Evolutionary conservation across 2,329 filamentous ascomycete genomes (phyloP).

Genomic region (Xylariaceae sp.): DNA sequence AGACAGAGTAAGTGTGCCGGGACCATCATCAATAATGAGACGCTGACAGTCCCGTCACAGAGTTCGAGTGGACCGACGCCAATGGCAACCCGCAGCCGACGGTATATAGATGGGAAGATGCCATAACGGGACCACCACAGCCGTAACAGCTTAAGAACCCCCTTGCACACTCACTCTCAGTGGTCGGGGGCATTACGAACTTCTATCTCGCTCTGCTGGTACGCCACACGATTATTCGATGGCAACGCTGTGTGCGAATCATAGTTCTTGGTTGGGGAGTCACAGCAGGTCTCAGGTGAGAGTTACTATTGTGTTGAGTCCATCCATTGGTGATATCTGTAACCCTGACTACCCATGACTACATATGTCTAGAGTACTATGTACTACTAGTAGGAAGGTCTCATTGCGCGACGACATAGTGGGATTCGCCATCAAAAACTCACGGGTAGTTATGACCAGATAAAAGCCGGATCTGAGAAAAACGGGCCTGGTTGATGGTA

Average conservation of each 20-base stretch:
- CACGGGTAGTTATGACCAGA: neutral
- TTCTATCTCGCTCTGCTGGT: neutral
- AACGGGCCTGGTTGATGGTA: neutral
- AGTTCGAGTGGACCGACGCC: conserved; percentile 32
- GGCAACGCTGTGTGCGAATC: neutral
- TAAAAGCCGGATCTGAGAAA: neutral
- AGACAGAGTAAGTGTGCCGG: conserved; percentile 64
- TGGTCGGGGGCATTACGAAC: neutral
- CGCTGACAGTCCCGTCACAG: conserved; percentile 18
- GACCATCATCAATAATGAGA: neutral
- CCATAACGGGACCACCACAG: conserved; percentile 13
- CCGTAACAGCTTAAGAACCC: neutral
- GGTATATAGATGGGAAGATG: conserved; percentile 6
- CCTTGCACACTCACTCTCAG: neutral
- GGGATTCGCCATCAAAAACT: too few relatives aligned
- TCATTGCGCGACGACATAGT: too few relatives aligned
- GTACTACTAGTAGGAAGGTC: too few relatives aligned
- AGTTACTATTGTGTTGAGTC: neutral
- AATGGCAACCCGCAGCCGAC: conserved; percentile 11
- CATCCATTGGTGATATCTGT: neutral
- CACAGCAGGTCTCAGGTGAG: neutral
- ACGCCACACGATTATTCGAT: neutral
- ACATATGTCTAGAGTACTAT: neutral
- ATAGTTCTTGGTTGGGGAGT: neutral
- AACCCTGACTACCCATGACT: neutral